Conservation (phyloP, 2,329 filamentous ascomycete genomes). For the Trichoderma sp. region DNA sequence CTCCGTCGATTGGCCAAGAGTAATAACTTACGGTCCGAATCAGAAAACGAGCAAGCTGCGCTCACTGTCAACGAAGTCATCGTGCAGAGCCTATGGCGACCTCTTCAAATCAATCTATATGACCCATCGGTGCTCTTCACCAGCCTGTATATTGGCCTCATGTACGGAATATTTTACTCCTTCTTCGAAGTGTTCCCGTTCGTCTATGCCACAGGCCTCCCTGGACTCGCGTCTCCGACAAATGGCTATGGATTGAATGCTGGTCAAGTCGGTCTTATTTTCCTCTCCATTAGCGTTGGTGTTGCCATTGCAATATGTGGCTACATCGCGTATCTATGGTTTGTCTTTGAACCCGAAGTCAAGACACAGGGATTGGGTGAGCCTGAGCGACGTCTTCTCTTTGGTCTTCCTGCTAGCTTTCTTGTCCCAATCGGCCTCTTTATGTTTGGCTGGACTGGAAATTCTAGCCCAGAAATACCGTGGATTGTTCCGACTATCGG, state of each 20-base stretch:
- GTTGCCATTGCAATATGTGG: neutral
- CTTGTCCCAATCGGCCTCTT: neutral
- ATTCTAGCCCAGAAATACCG: neutral
- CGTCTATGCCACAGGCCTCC: neutral
- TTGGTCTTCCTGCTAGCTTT: neutral
- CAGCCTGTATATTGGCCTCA: neutral
- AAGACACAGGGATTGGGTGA: neutral
- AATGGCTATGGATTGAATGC: conserved; percentile 3
- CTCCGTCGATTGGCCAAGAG: neutral
- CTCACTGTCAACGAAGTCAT: neutral
- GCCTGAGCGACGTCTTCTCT: neutral
- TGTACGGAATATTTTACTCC: conserved; percentile 5
- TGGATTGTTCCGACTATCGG: conserved; percentile 7
- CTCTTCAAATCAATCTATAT: conserved; percentile 1
- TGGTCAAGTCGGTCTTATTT: conserved; percentile 1
- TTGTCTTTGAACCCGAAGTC: neutral
- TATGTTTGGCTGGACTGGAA: conserved; percentile 4
- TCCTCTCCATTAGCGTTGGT: conserved; percentile 4
- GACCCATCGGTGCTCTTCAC: conserved; percentile 13
- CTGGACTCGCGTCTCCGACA: neutral
- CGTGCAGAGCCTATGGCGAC: neutral
- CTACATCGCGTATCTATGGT: neutral
- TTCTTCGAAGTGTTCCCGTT: conserved; percentile 15
- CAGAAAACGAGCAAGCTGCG: neutral
- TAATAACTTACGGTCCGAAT: neutral